Evolutionary conservation across 2,329 filamentous ascomycete species (phyloP), one percentile per base, ranked within the genome.

Genomic region (Cladosporium halotolerans): DNA sequence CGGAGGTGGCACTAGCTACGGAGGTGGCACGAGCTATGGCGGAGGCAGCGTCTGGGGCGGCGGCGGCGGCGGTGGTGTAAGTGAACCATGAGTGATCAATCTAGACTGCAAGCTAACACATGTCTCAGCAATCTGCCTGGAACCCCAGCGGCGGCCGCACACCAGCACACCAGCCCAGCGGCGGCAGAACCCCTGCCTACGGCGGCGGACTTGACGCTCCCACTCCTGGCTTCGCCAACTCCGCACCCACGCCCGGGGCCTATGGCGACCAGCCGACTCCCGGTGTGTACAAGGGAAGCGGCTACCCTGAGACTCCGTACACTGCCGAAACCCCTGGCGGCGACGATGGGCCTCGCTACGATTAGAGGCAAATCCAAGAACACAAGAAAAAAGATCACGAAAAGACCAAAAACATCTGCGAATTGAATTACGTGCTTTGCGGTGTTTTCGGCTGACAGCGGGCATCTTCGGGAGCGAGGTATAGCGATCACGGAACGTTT

Each of bases 161-260:
- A 34, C 86, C 89, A 2, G 87, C 81, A 78, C 52, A 77, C 79
- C 41, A 70, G 58, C 32, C 70, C 53, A 44, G 31, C 19, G 85
- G 85, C 7, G 84, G 82, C n/a, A 85, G 91, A 69, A 95, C 89
- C 1, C 90, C 90, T 3, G 84, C 82, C 1, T 90, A 87, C 66
- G 48, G 56, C 19, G 66, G 63, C 16, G 60, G 63, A 0, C 89
- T 87, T 61, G 88, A 92, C 61, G 85, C 84, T 3, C 85, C 84
- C 13, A 72, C 68, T 6, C 69, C 70, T 9, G 67, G 68, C 36
- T 70, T 65, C 46, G 13, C 36, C 36, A 72, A 71, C 63, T 68
- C 68, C 38, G 72, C 73, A 10, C 72, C 72, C 1, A 74, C 71
- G 1, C 73, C 72, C 18, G 70, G 71, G 5, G 58, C 59, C 9